Percentiles rank a stretch among this genome's conserved stretches.
phyloP scores from a whole-genome alignment of 768 basidiomycete genomes.

The Boletus rufocinnamomeus region DNA sequence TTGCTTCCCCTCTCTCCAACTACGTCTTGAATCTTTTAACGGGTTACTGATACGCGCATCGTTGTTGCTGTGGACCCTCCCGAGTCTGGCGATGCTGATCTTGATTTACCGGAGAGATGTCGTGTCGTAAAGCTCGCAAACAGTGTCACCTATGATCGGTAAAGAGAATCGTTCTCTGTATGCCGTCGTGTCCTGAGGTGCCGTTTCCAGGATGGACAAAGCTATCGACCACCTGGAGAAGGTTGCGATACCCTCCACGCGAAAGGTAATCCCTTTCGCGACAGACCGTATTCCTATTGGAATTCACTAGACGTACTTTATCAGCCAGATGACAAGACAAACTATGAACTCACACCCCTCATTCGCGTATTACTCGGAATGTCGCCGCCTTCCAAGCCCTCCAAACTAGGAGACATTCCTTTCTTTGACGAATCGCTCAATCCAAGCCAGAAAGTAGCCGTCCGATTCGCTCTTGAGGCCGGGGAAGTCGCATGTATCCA shows the following conservation, averaged over 20 bases:
- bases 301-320: conserved; percentile 3
- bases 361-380: conserved; percentile 74
- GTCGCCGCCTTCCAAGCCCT: conserved; percentile 44
- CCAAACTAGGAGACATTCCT: conserved; percentile 42
- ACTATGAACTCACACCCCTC: conserved; percentile 50
- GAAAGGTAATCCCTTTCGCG: conserved; percentile 20
- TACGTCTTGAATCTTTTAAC: background rate
- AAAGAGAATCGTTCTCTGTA: background rate
- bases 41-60: conserved; percentile 83
- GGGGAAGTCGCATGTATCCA: conserved; percentile 90
- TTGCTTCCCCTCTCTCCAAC: background rate
- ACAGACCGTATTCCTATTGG: background rate
- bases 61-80: conserved; percentile 75
- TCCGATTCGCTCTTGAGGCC: conserved; percentile 78
- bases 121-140: conserved; percentile 88
- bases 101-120: conserved; percentile 84
- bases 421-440: conserved; percentile 84
- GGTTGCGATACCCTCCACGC: conserved; percentile 32
- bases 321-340: conserved; percentile 43
- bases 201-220: conserved; percentile 75
- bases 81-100: conserved; percentile 59
- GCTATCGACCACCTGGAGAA: conserved; percentile 69
- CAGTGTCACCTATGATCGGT: conserved; percentile 89
- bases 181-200: background rate
- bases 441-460: conserved; percentile 79